Percentiles rank a stretch among this genome's conserved stretches.
These are phyloP conservation scores for Staphylotrichum longicolle DNA, from an alignment of 495 filamentous ascomycete species.

Conservation along the genomic window DNA sequence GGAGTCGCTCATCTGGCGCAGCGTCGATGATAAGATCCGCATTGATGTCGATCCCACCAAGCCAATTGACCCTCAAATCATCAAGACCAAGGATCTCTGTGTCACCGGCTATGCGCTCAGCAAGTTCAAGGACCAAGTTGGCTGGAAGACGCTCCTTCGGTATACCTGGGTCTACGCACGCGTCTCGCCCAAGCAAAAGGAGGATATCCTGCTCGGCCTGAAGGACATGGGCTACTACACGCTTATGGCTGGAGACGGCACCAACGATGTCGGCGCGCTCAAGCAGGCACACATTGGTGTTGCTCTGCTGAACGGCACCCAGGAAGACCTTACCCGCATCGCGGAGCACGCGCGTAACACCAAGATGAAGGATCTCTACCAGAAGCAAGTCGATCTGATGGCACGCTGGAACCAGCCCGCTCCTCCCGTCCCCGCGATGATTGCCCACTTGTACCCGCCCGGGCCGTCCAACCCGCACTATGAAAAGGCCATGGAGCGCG, in stretches of 20 bases:
- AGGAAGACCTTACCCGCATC: conserved; percentile 85
- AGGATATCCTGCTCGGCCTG: conserved; percentile 92
- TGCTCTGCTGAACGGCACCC: conserved; percentile 91
- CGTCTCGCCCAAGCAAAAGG: conserved; percentile 97
- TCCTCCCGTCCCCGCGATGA: conserved; percentile 83
- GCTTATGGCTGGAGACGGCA: conserved; percentile 97
- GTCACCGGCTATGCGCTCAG: conserved; percentile 91
- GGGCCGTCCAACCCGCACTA: conserved; percentile 94
- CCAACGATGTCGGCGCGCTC: conserved; percentile 95
- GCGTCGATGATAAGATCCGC: conserved; percentile 83
- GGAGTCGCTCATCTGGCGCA: conserved; percentile 86
- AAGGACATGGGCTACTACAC: conserved; percentile 97
- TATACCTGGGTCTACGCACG: conserved; percentile 98
- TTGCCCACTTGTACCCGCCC: conserved; percentile 92
- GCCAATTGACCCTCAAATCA: conserved; percentile 75
- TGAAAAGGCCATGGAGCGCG: conserved; percentile 83
- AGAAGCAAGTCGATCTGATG: conserved; percentile 91
- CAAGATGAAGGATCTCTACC: conserved; percentile 98
- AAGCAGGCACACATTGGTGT: conserved; percentile 99
- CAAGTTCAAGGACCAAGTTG: conserved; percentile 80
- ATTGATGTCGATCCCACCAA: conserved; percentile 85
- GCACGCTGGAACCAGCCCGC: conserved; percentile 85
- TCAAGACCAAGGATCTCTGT: conserved; percentile 88
- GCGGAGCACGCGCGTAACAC: conserved; percentile 87
- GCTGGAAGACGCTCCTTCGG: conserved; percentile 68